Percentiles rank a stretch among this genome's conserved stretches.
Evolutionary conservation across 257 asterid genomes (phyloP).

Genomic region (Gynochthodes officinalis): DNA sequence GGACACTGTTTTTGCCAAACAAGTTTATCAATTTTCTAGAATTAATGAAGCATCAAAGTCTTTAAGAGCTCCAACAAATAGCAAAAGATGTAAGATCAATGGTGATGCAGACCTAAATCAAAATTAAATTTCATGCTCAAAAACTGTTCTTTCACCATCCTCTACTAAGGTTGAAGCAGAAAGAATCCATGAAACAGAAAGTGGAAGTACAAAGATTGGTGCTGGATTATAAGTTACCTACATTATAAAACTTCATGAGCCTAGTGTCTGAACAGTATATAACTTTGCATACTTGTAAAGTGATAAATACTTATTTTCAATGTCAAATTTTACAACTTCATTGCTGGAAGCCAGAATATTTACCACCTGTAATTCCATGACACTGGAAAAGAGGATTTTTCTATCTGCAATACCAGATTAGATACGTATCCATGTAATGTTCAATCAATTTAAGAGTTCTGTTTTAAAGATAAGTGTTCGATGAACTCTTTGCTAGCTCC

Average conservation of each 20-base stretch:
- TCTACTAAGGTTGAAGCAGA: background rate
- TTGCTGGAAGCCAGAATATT: background rate
- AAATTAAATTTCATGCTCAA: background rate
- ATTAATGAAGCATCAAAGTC: background rate
- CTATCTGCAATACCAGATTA: background rate
- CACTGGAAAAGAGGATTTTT: background rate
- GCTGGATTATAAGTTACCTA: background rate
- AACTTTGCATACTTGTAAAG: background rate
- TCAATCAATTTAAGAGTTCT: background rate
- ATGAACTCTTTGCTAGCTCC: background rate
- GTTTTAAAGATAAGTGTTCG: background rate
- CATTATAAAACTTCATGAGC: background rate
- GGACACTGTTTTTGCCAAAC: background rate
- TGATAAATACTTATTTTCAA: background rate
- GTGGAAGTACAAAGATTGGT: background rate
- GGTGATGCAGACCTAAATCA: background rate
- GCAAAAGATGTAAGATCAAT: background rate
- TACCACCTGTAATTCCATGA: background rate
- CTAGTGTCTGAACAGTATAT: background rate
- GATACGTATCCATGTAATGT: background rate
- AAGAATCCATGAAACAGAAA: background rate
- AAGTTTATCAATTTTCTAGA: background rate
- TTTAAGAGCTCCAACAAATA: background rate
- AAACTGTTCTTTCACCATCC: conserved; percentile 1
- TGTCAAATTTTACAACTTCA: background rate